Percentiles rank a stretch among this genome's conserved stretches.
These are phyloP conservation scores for Paecilomyces variotii DNA, from an alignment of 2,329 filamentous ascomycete species.

Conservation along the genomic window DNA sequence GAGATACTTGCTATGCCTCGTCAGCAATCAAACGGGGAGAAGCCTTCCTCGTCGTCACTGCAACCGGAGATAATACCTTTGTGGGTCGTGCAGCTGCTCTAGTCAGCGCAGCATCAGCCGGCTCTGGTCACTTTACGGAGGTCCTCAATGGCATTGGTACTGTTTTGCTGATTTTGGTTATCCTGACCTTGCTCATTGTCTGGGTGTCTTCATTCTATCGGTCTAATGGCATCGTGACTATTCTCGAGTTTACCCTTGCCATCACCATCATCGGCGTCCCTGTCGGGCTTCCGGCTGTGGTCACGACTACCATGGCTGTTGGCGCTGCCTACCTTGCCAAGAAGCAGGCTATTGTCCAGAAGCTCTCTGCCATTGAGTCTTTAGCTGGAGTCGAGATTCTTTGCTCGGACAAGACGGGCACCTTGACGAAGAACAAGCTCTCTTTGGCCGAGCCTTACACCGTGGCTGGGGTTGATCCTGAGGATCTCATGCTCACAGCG, in stretches of 20 bases:
- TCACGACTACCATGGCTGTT: conserved; percentile 92
- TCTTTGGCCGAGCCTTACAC: conserved; percentile 79
- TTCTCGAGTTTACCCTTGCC: conserved; percentile 76
- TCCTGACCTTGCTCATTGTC: conserved; percentile 71
- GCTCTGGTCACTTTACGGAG: conserved; percentile 81
- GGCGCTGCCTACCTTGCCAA: conserved; percentile 85
- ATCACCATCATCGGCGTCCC: conserved; percentile 90
- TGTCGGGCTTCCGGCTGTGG: conserved; percentile 85
- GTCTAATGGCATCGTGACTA: conserved; percentile 68
- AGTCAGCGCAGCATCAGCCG: conserved; percentile 66
- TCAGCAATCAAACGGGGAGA: conserved; percentile 87
- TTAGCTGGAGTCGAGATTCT: conserved; percentile 89
- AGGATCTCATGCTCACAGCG: conserved; percentile 87
- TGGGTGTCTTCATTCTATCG: conserved; percentile 87
- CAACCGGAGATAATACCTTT: conserved; percentile 83
- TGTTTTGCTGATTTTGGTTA: conserved; percentile 69
- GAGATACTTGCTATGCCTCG: conserved; percentile 74
- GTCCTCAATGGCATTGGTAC: conserved; percentile 82
- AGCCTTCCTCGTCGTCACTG: conserved; percentile 72
- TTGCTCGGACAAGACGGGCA: conserved; percentile 91
- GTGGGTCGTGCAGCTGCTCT: conserved; percentile 82
- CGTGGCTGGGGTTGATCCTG: conserved; percentile 70
- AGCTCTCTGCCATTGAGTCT: conserved; percentile 85
- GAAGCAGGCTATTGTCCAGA: conserved; percentile 90
- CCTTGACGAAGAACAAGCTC: conserved; percentile 88